A percentile compares a stretch with the other conserved stretches of the same genome.
Conservation (phyloP, 2,329 filamentous ascomycete species). For the Phaeosphaeriaceae sp. region DNA sequence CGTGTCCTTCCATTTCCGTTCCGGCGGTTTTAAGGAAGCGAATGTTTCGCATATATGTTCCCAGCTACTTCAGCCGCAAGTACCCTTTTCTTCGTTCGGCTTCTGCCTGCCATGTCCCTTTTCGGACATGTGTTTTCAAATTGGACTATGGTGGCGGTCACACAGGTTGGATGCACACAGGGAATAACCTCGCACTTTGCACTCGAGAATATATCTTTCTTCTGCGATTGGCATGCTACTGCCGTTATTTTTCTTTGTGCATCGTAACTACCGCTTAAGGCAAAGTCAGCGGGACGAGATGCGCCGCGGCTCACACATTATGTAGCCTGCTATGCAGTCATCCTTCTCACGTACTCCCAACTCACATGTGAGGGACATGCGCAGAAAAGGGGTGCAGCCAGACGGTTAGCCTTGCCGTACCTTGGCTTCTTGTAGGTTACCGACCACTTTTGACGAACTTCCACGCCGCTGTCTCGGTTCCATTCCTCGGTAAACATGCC, state of each 20-base stretch:
- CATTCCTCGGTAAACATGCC: no score
- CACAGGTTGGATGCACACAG: conserved; percentile 11
- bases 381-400: conserved; percentile 3
- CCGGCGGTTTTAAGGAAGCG: not conserved
- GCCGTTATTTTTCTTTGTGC: not conserved
- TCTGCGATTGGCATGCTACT: conserved; percentile 8
- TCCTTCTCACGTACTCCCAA: conserved; percentile 3
- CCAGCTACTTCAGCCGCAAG: not conserved
- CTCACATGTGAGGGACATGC: conserved; percentile 7
- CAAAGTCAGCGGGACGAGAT: conserved; percentile 16
- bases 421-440: not conserved
- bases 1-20: not conserved
- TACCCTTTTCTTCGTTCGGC: not conserved
- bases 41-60: not conserved
- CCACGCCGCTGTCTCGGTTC: not conserved
- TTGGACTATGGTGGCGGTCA: not conserved
- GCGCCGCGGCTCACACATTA: conserved; percentile 12
- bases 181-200: conserved; percentile 23
- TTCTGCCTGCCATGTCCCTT: not conserved
- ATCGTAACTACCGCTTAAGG: conserved; percentile 3
- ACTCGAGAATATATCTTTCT: conserved; percentile 10
- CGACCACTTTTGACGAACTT: not conserved
- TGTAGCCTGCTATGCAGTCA: conserved; percentile 3
- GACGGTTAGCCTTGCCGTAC: not conserved
- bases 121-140: conserved; percentile 1